Conservation (phyloP, 1,284 basidiomycete species). For the Malassezia globosa region DNA sequence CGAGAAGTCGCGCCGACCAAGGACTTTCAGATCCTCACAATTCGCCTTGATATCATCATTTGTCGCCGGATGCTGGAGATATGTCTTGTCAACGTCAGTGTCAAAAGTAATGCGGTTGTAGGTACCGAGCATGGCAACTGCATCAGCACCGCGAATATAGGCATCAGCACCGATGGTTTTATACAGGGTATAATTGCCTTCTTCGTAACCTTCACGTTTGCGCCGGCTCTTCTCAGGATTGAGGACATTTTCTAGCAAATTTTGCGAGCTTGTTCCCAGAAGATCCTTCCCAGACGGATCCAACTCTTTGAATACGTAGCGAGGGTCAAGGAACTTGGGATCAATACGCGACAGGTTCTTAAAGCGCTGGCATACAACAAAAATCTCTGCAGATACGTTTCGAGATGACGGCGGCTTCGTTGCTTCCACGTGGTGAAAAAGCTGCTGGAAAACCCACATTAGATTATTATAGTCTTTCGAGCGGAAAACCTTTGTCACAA, state of each 20-base stretch:
- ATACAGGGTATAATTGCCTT: conserved; percentile 85
- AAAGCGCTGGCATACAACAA: conserved; percentile 94
- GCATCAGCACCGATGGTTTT: conserved; percentile 62
- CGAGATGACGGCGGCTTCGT: conserved; percentile 97
- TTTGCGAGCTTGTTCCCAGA: conserved; percentile 30
- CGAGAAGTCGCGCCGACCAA: conserved; percentile 97
- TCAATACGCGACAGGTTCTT: conserved; percentile 90
- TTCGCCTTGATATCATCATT: conserved; percentile 69
- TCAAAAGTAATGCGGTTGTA: conserved; percentile 72
- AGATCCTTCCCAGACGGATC: conserved; percentile 24
- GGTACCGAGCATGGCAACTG: conserved; percentile 65
- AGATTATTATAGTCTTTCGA: conserved; percentile 97
- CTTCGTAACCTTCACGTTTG: conserved; percentile 86
- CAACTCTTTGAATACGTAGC: conserved; percentile 90
- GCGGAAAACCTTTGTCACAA: conserved; percentile 97
- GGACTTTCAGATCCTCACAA: conserved; percentile 83
- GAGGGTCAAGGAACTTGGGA: conserved; percentile 94
- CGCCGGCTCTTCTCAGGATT: conserved; percentile 92
- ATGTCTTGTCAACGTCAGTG: conserved; percentile 59
- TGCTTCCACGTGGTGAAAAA: conserved; percentile 92
- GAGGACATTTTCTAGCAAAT: conserved; percentile 63
- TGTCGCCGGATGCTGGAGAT: conserved; percentile 53
- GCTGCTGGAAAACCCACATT: conserved; percentile 95
- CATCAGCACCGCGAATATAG: conserved; percentile 56
- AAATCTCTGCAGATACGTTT: conserved; percentile 98